A percentile compares a stretch with the other conserved stretches of the same genome.
Conservation (phyloP, 495 filamentous ascomycete genomes). For the Penicillium chermesinum region DNA sequence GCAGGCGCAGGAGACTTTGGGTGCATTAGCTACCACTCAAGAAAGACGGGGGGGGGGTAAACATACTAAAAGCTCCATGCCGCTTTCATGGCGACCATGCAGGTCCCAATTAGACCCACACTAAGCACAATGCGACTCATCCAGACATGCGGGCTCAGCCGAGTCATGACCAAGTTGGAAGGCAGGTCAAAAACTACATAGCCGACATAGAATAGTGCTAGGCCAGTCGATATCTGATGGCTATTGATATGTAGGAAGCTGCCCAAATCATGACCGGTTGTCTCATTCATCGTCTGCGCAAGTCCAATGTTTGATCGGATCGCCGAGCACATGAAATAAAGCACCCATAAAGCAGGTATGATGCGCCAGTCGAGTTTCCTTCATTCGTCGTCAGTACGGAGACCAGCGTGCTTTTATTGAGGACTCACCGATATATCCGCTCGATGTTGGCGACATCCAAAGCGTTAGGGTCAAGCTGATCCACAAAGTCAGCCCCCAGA, state of each 20-base stretch:
- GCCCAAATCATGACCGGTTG: conserved; percentile 61
- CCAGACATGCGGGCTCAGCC: conserved; percentile 79
- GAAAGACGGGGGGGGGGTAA: neutral
- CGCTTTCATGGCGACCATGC: conserved; percentile 72
- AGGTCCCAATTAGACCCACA: conserved; percentile 76
- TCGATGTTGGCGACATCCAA: conserved; percentile 34
- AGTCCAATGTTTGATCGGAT: conserved; percentile 87
- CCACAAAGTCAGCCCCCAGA: conserved; percentile 3
- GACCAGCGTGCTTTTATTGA: neutral
- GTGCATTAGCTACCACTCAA: conserved; percentile 4
- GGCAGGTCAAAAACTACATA: conserved; percentile 88
- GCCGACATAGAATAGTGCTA: conserved; percentile 85
- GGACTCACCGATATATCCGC: conserved; percentile 36
- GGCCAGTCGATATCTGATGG: conserved; percentile 72
- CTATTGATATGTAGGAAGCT: conserved; percentile 60
- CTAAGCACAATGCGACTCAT: conserved; percentile 89
- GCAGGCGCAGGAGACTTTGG: conserved; percentile 66
- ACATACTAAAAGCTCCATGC: conserved; percentile 82
- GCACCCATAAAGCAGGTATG: conserved; percentile 86
- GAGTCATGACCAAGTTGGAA: conserved; percentile 85
- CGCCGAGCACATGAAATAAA: conserved; percentile 89
- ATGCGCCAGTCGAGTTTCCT: conserved; percentile 78
- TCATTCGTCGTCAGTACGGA: neutral
- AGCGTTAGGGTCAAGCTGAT: conserved; percentile 25
- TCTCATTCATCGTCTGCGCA: conserved; percentile 82